Evolutionary conservation across 2,329 filamentous ascomycete species (phyloP).

Genomic region (Ophiostoma ulmi): DNA sequence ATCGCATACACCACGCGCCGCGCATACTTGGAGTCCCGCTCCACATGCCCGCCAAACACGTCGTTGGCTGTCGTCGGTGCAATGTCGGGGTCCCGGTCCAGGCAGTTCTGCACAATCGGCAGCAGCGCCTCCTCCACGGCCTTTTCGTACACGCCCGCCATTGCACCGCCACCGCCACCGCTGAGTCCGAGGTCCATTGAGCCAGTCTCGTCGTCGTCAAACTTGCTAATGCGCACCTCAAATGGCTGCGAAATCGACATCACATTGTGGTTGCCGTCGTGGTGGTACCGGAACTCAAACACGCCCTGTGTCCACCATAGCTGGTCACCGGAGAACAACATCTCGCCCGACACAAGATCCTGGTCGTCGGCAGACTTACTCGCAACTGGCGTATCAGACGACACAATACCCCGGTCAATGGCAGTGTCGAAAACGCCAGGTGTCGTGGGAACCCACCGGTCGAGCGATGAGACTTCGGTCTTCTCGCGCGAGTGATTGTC

Average conservation of each 20-base stretch:
- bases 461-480: slow-evolving; percentile 78
- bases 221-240: slow-evolving; percentile 76
- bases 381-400: slow-evolving; percentile 57
- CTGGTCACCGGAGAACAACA: slow-evolving; percentile 86
- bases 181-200: slow-evolving; percentile 36
- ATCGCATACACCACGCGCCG: slow-evolving; percentile 90
- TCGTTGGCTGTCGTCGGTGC: slow-evolving; percentile 76
- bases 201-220: slow-evolving; percentile 69
- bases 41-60: slow-evolving; percentile 76
- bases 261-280: slow-evolving; percentile 84
- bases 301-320: slow-evolving; percentile 96
- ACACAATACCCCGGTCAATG: slow-evolving; percentile 69
- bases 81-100: slow-evolving; percentile 86
- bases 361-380: slow-evolving; percentile 37
- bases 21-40: slow-evolving; percentile 82
- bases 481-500: slow-evolving; percentile 83
- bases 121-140: slow-evolving; percentile 74
- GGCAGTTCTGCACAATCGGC: slow-evolving; percentile 82
- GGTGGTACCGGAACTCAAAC: slow-evolving; percentile 96
- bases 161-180: slow-evolving; percentile 14
- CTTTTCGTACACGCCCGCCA: slow-evolving; percentile 56
- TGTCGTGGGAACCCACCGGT: slow-evolving; percentile 82
- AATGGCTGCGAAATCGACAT: slow-evolving; percentile 94
- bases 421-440: slow-evolving; percentile 69
- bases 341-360: slow-evolving; percentile 69